These are phyloP conservation scores for Strobilomyces dryophilus DNA, from an alignment of 768 basidiomycete species.

Conservation along the genomic window DNA sequence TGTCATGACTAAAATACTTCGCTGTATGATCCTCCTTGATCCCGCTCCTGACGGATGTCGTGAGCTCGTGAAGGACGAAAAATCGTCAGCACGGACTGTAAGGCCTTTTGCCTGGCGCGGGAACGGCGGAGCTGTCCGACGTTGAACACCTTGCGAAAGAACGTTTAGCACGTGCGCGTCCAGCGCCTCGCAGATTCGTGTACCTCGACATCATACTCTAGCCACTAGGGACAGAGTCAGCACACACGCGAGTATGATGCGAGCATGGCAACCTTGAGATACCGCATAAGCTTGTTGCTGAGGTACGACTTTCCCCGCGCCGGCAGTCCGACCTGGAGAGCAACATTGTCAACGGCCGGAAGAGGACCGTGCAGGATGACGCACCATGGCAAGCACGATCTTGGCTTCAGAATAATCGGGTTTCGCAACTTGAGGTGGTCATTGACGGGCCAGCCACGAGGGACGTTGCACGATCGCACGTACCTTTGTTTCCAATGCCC, in stretches of 20 bases:
- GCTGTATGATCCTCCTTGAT: constrained; percentile 90
- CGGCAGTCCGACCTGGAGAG: constrained; percentile 83
- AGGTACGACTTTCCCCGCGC: constrained; percentile 98
- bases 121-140: constrained; percentile 91
- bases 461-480: not conserved
- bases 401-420: constrained; percentile 99
- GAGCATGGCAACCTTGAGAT: constrained; percentile 67
- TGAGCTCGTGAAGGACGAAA: constrained; percentile 3
- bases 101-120: constrained; percentile 75
- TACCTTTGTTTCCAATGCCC: constrained; percentile 88
- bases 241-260: constrained; percentile 1
- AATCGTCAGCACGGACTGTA: constrained; percentile 46
- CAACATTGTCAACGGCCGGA: not conserved
- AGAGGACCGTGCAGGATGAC: constrained; percentile 7
- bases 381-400: constrained; percentile 96
- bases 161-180: not conserved
- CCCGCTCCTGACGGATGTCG: constrained; percentile 51
- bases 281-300: constrained; percentile 96
- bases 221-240: constrained; percentile 62
- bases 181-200: not conserved
- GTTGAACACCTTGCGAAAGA: constrained; percentile 77
- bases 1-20: constrained; percentile 84
- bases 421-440: constrained; percentile 63
- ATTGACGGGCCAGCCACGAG: not conserved
- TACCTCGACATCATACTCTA: constrained; percentile 95